phyloP scores from a whole-genome alignment of 768 basidiomycete genomes.

The Rhizopogon vinicolor region DNA sequence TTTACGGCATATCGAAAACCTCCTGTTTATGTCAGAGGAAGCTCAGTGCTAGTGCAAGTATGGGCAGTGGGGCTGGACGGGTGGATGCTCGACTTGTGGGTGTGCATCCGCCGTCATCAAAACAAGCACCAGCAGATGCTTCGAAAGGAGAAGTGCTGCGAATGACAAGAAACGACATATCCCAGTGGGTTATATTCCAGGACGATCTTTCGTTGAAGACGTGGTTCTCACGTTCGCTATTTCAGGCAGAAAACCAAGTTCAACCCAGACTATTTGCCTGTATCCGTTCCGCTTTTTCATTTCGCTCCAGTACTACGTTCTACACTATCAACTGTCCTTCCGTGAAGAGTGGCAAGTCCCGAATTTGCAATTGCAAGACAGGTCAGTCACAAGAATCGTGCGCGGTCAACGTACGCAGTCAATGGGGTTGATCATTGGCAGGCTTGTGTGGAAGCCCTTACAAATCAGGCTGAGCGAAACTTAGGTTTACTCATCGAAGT shows the following conservation, averaged over 20 bases:
- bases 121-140: conserved; percentile 7
- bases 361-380: conserved; percentile 32
- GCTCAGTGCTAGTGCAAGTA: conserved; percentile 78
- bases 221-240: conserved; percentile 47
- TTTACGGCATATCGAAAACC: conserved; percentile 61
- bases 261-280: conserved; percentile 53
- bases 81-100: conserved; percentile 67
- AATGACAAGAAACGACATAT: conserved; percentile 17
- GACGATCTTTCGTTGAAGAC: conserved; percentile 73
- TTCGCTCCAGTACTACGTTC: conserved; percentile 45
- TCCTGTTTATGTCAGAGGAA: conserved; percentile 46
- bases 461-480: conserved; percentile 8
- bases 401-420: not conserved
- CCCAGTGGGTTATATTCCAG: conserved; percentile 74
- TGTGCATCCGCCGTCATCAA: conserved; percentile 23
- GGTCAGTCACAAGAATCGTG: conserved; percentile 25
- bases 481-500: not conserved
- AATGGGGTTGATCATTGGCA: not conserved
- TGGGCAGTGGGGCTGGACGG: conserved; percentile 85
- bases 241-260: conserved; percentile 56
- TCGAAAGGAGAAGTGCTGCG: conserved; percentile 15
- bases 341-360: conserved; percentile 33
- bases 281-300: conserved; percentile 31
- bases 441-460: conserved; percentile 6
- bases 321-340: conserved; percentile 35